phyloP scores from a whole-genome alignment of 2,329 filamentous ascomycete genomes.

The Paraphaeosphaeria minitans region DNA sequence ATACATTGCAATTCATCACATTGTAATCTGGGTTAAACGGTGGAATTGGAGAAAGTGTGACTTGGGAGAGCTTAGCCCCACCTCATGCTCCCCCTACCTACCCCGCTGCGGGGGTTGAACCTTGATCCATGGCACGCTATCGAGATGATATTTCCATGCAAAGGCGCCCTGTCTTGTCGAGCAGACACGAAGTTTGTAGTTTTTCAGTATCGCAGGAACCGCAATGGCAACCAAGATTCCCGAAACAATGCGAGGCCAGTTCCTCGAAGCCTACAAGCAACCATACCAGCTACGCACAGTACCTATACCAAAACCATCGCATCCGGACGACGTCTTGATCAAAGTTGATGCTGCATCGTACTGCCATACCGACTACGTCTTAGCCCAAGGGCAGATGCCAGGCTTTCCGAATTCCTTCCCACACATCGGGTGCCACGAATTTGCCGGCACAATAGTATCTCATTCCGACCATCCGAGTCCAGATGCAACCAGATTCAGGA shows the following conservation, averaged over 20 bases:
- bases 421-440: slow-evolving; percentile 54
- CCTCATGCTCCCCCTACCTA: slow-evolving; percentile 13
- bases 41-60: background rate
- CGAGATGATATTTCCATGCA: background rate
- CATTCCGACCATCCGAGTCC: slow-evolving; percentile 16
- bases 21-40: background rate
- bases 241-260: slow-evolving; percentile 48
- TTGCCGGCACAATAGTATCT: slow-evolving; percentile 51
- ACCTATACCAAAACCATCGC: slow-evolving; percentile 37
- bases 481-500: background rate
- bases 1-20: background rate
- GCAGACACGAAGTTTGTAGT: background rate
- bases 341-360: slow-evolving; percentile 55
- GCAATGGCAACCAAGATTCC: slow-evolving; percentile 27
- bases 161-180: background rate
- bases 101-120: slow-evolving; percentile 36
- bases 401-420: slow-evolving; percentile 47
- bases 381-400: slow-evolving; percentile 39
- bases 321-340: slow-evolving; percentile 51
- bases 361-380: slow-evolving; percentile 52
- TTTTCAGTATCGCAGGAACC: background rate
- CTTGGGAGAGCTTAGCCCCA: slow-evolving; percentile 26
- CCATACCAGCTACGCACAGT: slow-evolving; percentile 49
- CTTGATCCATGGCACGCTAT: background rate
- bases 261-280: slow-evolving; percentile 49